These are phyloP conservation scores for Dacryopinax primogenitus DNA, from an alignment of 768 basidiomycete species.

Conservation along the genomic window DNA sequence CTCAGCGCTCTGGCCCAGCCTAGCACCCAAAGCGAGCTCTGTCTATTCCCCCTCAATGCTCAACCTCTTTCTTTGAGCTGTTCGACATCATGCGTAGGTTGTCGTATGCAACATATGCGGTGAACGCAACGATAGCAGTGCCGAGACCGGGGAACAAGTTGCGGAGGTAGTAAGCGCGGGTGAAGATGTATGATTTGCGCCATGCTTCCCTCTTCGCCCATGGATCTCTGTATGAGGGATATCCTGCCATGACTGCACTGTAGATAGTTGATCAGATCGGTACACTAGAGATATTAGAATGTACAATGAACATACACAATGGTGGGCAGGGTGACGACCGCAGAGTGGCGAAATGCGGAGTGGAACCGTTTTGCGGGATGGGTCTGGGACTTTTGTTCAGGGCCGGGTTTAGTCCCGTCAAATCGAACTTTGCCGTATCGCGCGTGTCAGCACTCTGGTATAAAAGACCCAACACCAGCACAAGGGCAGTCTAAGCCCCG, in stretches of 20 bases:
- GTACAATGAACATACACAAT: neutral
- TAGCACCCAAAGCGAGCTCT: neutral
- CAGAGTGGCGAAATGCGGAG: neutral
- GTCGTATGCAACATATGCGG: slow-evolving; percentile 77
- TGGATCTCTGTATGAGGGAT: slow-evolving; percentile 76
- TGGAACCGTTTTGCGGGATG: neutral
- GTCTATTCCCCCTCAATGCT: neutral
- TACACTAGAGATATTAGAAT: neutral
- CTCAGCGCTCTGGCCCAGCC: neutral
- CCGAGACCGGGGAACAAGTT: slow-evolving; percentile 92
- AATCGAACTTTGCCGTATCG: slow-evolving; percentile 13
- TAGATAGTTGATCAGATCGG: neutral
- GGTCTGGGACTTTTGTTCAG: neutral
- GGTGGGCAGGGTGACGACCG: neutral
- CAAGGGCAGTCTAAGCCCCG: neutral
- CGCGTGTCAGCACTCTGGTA: slow-evolving; percentile 8
- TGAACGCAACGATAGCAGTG: slow-evolving; percentile 82
- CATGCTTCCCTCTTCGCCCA: slow-evolving; percentile 91
- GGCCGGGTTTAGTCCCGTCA: neutral
- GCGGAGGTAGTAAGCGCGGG: slow-evolving; percentile 73
- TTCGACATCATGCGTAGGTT: slow-evolving; percentile 35
- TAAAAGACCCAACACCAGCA: neutral
- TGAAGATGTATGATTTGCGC: slow-evolving; percentile 83
- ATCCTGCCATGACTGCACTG: slow-evolving; percentile 39
- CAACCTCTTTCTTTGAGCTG: neutral